Percentiles rank a stretch among this genome's conserved stretches.
phyloP scores from a whole-genome alignment of 495 filamentous ascomycete genomes.

The Podospora comata region DNA sequence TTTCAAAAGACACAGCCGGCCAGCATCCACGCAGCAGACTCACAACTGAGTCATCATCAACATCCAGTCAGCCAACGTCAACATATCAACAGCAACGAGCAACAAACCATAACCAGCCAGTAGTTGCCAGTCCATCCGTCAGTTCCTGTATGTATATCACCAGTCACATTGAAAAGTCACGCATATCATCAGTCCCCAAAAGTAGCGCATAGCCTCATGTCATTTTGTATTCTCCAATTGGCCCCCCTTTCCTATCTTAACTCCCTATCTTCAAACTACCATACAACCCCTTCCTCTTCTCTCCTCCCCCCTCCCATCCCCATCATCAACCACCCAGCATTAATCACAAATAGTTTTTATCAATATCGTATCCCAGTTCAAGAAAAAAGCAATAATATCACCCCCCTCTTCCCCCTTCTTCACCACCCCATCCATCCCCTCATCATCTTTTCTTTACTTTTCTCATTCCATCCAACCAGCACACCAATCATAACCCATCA shows the following conservation, averaged over 20 bases:
- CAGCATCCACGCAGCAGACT: no score
- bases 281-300: neutral
- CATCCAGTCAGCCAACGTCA: no score
- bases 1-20: no score
- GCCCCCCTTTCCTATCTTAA: neutral
- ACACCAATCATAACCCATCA: neutral
- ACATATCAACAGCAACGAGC: neutral
- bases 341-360: slow-evolving; percentile 4
- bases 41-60: no score
- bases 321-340: neutral
- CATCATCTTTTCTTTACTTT: slow-evolving; percentile 1
- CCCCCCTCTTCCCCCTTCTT: neutral
- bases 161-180: neutral
- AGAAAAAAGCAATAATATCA: neutral
- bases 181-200: no score
- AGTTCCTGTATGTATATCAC: neutral
- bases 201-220: neutral
- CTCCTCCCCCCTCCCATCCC: neutral
- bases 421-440: neutral
- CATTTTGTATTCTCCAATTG: neutral
- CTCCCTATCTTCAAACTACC: neutral
- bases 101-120: neutral
- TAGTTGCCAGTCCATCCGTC: neutral
- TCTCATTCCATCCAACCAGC: neutral
- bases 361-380: neutral